A percentile compares a stretch with the other conserved stretches of the same genome.
These are phyloP conservation scores for Aotearoamyces nothofagi DNA, from an alignment of 2,329 filamentous ascomycete species.

Conservation along the genomic window DNA sequence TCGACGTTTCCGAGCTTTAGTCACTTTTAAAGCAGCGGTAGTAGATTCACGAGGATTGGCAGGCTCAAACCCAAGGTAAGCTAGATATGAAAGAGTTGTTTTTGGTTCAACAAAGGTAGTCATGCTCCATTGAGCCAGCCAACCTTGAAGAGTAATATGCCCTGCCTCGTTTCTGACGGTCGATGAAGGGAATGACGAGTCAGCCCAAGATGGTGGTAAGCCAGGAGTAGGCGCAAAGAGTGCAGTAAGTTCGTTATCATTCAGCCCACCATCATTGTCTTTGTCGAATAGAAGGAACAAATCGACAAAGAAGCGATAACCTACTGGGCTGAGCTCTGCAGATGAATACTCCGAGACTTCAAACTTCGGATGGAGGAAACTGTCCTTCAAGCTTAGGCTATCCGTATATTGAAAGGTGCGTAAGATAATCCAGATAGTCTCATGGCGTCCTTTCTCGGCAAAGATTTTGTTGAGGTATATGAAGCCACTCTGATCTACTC, in stretches of 20 bases:
- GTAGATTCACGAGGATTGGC: constrained; percentile 60
- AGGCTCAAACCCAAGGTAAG: constrained; percentile 88
- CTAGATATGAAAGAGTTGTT: constrained; percentile 88
- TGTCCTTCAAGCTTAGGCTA: constrained; percentile 80
- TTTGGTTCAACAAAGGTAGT: constrained; percentile 94
- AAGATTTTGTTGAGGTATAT: constrained; percentile 89
- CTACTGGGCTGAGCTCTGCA: constrained; percentile 82
- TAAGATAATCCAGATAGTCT: constrained; percentile 96
- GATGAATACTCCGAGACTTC: constrained; percentile 88
- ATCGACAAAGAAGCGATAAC: constrained; percentile 96
- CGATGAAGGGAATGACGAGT: constrained; percentile 80
- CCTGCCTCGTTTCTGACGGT: constrained; percentile 93
- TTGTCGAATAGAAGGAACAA: constrained; percentile 91
- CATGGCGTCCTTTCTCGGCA: constrained; percentile 91
- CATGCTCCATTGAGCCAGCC: constrained; percentile 99
- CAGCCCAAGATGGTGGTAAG: constrained; percentile 71
- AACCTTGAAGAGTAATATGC: constrained; percentile 89
- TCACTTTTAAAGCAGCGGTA: constrained; percentile 78
- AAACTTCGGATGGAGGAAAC: constrained; percentile 82
- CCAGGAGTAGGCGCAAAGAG: constrained; percentile 90
- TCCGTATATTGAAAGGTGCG: constrained; percentile 94
- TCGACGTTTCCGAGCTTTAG: constrained; percentile 77
- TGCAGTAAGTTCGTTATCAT: constrained; percentile 68
- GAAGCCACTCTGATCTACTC: constrained; percentile 74
- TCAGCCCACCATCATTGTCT: constrained; percentile 91